Percentiles rank a stretch among this genome's conserved stretches.
These are phyloP conservation scores for Limonium bicolor DNA, from an alignment of 148 eudicot species.

Conservation along the genomic window DNA sequence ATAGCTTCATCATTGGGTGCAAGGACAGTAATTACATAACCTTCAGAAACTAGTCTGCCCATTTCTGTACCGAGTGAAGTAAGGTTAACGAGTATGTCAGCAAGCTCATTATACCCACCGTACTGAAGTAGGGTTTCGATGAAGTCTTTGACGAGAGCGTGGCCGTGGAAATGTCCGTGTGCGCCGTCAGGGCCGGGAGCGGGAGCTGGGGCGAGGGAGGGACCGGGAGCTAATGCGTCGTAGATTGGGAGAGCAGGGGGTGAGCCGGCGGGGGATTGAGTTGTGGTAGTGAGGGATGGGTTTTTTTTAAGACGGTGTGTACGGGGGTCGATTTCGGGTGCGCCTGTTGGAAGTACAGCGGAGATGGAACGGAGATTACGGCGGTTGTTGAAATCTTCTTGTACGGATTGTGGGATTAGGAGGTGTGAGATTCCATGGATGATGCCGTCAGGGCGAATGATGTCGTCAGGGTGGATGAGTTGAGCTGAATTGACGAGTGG, in stretches of 20 bases:
- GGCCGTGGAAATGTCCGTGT: conserved; percentile 39
- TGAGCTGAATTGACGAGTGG: conserved; percentile 17
- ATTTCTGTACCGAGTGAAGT: conserved; percentile 43
- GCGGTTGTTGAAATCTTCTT: conserved; percentile 32
- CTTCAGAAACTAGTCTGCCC: conserved; percentile 45
- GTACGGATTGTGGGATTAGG: conserved; percentile 27
- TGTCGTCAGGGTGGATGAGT: conserved; percentile 15
- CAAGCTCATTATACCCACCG: conserved; percentile 45
- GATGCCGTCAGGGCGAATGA: conserved; percentile 28
- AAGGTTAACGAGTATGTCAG: conserved; percentile 39
- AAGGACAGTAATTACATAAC: conserved; percentile 38
- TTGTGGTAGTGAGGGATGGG: no score
- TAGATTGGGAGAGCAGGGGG: conserved; percentile 31
- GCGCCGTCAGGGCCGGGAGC: conserved; percentile 51
- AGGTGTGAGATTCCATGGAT: conserved; percentile 34
- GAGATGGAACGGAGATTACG: conserved; percentile 31
- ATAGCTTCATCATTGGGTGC: conserved; percentile 61
- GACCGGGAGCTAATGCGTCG: conserved; percentile 43
- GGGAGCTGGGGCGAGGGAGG: conserved; percentile 16
- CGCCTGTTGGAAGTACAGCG: conserved; percentile 39
- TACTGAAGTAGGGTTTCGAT: conserved; percentile 29
- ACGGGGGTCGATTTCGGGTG: conserved; percentile 41
- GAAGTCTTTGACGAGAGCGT: conserved; percentile 28
- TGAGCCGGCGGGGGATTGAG: conserved; percentile 23
- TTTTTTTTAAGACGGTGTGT: conserved; percentile 19